Percentiles rank a stretch among this genome's conserved stretches.
These are phyloP conservation scores for Guadua angustifolia DNA, from an alignment of 176 grass and related monocot species.

Conservation along the genomic window DNA sequence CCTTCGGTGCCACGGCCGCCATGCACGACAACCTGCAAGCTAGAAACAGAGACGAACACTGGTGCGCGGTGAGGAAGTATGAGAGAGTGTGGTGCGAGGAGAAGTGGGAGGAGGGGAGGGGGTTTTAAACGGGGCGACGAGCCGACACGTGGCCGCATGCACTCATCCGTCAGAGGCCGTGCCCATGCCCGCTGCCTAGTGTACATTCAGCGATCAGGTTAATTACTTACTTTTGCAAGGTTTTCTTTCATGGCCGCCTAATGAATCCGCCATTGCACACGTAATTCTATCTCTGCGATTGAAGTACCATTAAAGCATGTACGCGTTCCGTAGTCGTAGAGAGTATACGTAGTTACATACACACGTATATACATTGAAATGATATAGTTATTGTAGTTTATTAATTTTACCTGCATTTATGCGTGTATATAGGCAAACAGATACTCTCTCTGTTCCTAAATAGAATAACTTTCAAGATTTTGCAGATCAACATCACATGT, in stretches of 20 bases:
- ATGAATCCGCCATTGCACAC: background rate
- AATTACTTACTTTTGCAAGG: background rate
- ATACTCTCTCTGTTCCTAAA: too few species aligned
- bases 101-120: background rate
- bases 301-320: background rate
- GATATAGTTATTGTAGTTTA: too few species aligned
- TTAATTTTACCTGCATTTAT: too few species aligned
- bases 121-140: background rate
- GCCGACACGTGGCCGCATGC: slow-evolving; percentile 11
- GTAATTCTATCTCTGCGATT: background rate
- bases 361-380: background rate
- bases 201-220: background rate
- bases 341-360: background rate
- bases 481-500: too few species aligned
- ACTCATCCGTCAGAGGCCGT: background rate
- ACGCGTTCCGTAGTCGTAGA: background rate
- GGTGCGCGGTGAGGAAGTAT: background rate
- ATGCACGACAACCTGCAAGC: slow-evolving; percentile 7
- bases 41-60: background rate
- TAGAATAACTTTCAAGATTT: too few species aligned
- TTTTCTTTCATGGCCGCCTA: background rate
- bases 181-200: background rate
- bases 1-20: background rate
- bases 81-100: background rate
- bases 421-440: background rate